Conservation (phyloP, 805 yeast genomes). For the Kuraishia cidri region DNA sequence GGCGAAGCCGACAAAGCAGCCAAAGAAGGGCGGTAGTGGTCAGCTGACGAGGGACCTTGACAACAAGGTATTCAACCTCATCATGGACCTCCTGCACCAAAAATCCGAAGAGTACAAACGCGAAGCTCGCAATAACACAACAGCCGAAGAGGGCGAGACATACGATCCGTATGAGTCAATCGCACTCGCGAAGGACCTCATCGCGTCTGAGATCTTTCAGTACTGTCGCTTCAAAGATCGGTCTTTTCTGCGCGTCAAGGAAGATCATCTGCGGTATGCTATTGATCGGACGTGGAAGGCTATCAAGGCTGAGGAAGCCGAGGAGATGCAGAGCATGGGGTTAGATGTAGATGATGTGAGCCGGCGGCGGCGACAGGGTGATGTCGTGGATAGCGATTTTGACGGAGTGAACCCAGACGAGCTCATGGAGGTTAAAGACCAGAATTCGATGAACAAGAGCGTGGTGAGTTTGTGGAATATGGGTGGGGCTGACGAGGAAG, state of each 20-base stretch:
- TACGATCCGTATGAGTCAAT: conserved; percentile 24
- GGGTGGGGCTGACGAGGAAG: conserved; percentile 6
- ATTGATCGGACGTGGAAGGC: conserved; percentile 47
- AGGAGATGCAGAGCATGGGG: conserved; percentile 35
- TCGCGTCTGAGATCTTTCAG: conserved; percentile 38
- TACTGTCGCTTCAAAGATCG: conserved; percentile 59
- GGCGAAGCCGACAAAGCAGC: too few relatives aligned
- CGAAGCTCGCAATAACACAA: conserved; percentile 21
- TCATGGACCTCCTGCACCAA: conserved; percentile 37
- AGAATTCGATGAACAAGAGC: conserved; percentile 67
- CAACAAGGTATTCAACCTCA: conserved; percentile 44
- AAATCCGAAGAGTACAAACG: conserved; percentile 20
- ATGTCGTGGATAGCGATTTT: too few relatives aligned
- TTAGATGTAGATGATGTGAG: conserved; percentile 13
- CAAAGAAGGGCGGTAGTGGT: conserved; percentile 7
- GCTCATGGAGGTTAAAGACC: conserved; percentile 57
- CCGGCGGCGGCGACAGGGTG: too few relatives aligned
- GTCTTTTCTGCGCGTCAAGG: conserved; percentile 62
- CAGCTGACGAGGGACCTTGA: conserved; percentile 31
- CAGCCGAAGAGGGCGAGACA: too few relatives aligned
- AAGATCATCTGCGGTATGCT: conserved; percentile 49
- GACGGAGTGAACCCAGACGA: too few relatives aligned
- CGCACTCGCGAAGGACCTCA: conserved; percentile 56
- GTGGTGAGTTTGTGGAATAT: conserved; percentile 65
- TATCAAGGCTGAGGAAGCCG: conserved; percentile 45